phyloP scores from a whole-genome alignment of 768 basidiomycete genomes.

The Punctularia strigosozonata region DNA sequence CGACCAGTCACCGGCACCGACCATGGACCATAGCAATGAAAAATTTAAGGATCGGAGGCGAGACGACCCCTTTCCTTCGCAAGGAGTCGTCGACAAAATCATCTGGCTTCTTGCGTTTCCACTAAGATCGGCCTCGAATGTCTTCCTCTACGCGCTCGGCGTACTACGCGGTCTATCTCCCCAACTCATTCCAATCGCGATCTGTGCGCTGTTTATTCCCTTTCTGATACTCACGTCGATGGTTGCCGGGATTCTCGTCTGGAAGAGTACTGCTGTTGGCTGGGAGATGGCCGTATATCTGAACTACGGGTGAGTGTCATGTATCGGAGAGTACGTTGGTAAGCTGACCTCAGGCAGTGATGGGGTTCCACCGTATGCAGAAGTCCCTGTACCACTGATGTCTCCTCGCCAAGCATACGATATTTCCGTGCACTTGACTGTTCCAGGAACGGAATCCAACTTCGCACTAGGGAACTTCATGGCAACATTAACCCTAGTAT shows the following conservation, averaged over 20 bases:
- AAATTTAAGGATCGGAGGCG: too few species aligned
- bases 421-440: slow-evolving; percentile 49
- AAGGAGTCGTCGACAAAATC: slow-evolving; percentile 9
- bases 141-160: slow-evolving; percentile 16
- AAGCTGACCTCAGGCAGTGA: slow-evolving; percentile 33
- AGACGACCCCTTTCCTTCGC: too few species aligned
- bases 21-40: too few species aligned
- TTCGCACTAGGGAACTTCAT: slow-evolving; percentile 78
- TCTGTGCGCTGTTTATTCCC: slow-evolving; percentile 53
- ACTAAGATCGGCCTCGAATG: too few species aligned
- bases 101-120: slow-evolving; percentile 10
- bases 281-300: slow-evolving; percentile 63
- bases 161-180: slow-evolving; percentile 43
- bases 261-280: slow-evolving; percentile 55
- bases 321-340: neutral
- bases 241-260: slow-evolving; percentile 62
- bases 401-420: slow-evolving; percentile 62
- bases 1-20: too few species aligned
- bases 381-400: slow-evolving; percentile 36
- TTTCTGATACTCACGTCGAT: slow-evolving; percentile 47
- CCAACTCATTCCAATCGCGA: slow-evolving; percentile 51
- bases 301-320: slow-evolving; percentile 61
- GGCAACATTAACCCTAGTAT: slow-evolving; percentile 50
- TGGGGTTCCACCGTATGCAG: slow-evolving; percentile 51
- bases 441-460: slow-evolving; percentile 60